Conservation (phyloP, 768 basidiomycete species). For the Suillus lakei region DNA sequence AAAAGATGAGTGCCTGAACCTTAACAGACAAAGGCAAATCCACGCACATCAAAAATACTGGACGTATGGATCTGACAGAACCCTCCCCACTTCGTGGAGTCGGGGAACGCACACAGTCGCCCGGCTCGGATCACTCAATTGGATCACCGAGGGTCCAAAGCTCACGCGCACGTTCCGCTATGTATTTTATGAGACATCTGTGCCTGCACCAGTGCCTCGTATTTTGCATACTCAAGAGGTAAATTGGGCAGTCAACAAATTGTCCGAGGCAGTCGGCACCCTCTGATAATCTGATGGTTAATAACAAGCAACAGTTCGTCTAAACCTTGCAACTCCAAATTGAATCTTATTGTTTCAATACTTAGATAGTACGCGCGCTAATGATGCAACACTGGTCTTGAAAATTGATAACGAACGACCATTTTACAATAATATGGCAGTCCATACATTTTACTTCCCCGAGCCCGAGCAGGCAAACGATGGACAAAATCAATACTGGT, state of each 20-base stretch:
- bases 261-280: neutral
- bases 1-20: too few species aligned
- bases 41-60: too few species aligned
- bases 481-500: slow-evolving; percentile 7
- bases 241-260: neutral
- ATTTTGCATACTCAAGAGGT: neutral
- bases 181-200: neutral
- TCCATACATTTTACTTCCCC: slow-evolving; percentile 30
- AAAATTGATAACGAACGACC: neutral
- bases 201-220: neutral
- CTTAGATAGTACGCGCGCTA: neutral
- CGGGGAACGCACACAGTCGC: too few species aligned
- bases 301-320: neutral
- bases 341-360: neutral
- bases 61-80: too few species aligned
- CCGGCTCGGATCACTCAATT: too few species aligned
- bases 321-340: neutral
- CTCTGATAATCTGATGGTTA: neutral
- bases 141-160: neutral
- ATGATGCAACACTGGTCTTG: neutral
- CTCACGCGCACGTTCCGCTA: neutral
- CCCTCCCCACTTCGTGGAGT: too few species aligned
- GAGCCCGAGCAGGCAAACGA: slow-evolving; percentile 11
- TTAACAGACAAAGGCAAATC: too few species aligned
- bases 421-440: slow-evolving; percentile 14